Conservation (phyloP, 1,284 basidiomycete genomes). For the Mycena sp. region DNA sequence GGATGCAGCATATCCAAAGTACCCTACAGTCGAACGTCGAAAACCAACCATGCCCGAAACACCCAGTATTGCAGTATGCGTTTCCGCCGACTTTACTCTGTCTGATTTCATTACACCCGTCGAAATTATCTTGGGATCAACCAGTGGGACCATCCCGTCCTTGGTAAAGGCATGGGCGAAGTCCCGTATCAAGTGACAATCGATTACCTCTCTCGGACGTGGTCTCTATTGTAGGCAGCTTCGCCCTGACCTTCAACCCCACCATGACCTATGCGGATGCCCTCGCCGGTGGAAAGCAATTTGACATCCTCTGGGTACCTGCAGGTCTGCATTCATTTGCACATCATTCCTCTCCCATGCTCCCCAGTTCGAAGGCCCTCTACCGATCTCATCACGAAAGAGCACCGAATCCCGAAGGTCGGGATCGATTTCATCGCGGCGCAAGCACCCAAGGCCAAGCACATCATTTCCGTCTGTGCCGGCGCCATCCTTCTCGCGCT, state of each 20-base stretch:
- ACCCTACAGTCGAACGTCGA: neutral
- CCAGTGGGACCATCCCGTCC: constrained; percentile 18
- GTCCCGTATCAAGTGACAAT: constrained; percentile 28
- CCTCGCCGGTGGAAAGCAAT: constrained; percentile 31
- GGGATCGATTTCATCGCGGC: constrained; percentile 32
- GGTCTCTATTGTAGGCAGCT: neutral
- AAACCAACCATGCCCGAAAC: constrained; percentile 17
- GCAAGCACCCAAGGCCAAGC: constrained; percentile 38
- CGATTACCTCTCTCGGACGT: constrained; percentile 31
- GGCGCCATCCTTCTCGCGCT: constrained; percentile 41
- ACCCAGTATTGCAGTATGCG: constrained; percentile 40
- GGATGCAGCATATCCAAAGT: too few species aligned
- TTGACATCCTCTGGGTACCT: constrained; percentile 39
- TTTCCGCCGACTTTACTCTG: constrained; percentile 38
- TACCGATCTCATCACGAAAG: neutral
- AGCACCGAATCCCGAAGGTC: constrained; percentile 15
- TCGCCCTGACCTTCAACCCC: constrained; percentile 14
- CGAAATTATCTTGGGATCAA: constrained; percentile 36
- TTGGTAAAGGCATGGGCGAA: constrained; percentile 9
- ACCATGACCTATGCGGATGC: constrained; percentile 34
- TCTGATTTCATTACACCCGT: constrained; percentile 42
- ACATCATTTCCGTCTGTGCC: constrained; percentile 38
- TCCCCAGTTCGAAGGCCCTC: too few species aligned
- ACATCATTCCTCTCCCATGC: too few species aligned
- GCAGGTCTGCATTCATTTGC: constrained; percentile 33